Base-by-base conservation (phyloP, 2,329 filamentous ascomycete genomes). In the Talaromyces sp. region DNA sequence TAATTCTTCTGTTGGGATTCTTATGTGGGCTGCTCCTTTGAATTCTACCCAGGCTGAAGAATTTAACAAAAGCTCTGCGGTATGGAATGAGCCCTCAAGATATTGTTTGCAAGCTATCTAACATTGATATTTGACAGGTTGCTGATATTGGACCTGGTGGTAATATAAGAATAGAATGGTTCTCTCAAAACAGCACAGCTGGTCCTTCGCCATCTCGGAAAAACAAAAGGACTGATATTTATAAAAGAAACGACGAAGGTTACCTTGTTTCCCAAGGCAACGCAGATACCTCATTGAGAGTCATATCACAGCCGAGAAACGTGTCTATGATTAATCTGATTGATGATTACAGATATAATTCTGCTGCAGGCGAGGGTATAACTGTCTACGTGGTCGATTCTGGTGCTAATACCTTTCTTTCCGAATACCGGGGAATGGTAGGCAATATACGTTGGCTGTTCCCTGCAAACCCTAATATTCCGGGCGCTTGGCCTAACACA, bases 361-460 rank as follows among this genome's bases (percentile, higher is more conserved):
- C 30, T n/a, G 16, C 55, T 10, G 55, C 55, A 28, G 55, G 55
- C 9, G 18, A 23, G 27, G 55, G 36, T n/a, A 40, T 57, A 18
- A 57, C 33, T 28, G 55, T 57, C n/a, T 57, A 57, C 27, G n/a
- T 57, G 7, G 36, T 57, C 8, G 55, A 57, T 36, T 18, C 55
- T 9, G 55, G 55, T 12, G 55, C 55, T 28, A 57, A 40, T 40
- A n/a, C 55, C 14, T 8, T n/a, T 34, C 28, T 34, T 44, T 33
- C 55, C 31, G 55, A 57, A 28, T 57, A 42, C 31, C 28, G 18
- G 16, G n/a, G 9, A 4, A 42, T 57, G 55, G 28, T 33, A 40
- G 55, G 55, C 2, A 23, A 16, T 18, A 28, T n/a, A 28, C 55
- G 55, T 9, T 57, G 55, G 55, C 16, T 57, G 18, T 57, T 57